Evolutionary conservation across 1,284 basidiomycete species (phyloP), one percentile per base, ranked within the genome.

Genomic region (Ustilago bromivora): DNA sequence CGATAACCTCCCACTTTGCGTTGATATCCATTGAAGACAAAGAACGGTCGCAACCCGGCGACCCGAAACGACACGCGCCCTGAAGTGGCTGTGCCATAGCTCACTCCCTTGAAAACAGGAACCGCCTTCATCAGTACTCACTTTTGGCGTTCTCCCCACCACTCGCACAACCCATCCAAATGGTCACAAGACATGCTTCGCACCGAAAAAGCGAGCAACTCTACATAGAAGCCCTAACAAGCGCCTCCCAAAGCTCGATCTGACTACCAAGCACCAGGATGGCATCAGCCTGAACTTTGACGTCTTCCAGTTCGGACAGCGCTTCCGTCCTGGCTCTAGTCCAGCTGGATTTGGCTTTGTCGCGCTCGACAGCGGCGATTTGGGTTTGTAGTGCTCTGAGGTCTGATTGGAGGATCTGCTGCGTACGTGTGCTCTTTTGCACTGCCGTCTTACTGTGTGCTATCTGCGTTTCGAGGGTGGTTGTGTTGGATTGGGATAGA

Each of bases 271-370:
- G n/a, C 0, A 74, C 59, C 11, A 74, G 41, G 59, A 74, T 61
- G 4, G 62, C 63, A 47, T 76, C 73, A 43, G 19, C 51, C 46
- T 67, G 64, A n/a, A 70, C 63, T 9, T 57, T 64, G 12, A 64
- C 47, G n/a, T 76, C 73, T 31, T 71, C 58, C 54, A 76, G 23
- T 9, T 76, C 68, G 2, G 64, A 31, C 28, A 76, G 31, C 9
- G 65, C 73, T 36, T 73, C 66, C 43, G 40, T 40, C 28, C 71
- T 61, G 0, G 62, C 66, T 10, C 59, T 38, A 4, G 49, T 41
- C 71, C 71, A 73, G 12, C 9, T 34, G 0, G 13, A 35, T 40
- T 55, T 53, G 4, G 73, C 73, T n/a, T 61, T 65, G 2, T 6
- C 34, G 53, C 65, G 63, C 32, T 76, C 68, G 2, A 32, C 11